These are phyloP conservation scores for Beauveria bassiana DNA, from an alignment of 2,329 filamentous ascomycete species.

Conservation along the genomic window DNA sequence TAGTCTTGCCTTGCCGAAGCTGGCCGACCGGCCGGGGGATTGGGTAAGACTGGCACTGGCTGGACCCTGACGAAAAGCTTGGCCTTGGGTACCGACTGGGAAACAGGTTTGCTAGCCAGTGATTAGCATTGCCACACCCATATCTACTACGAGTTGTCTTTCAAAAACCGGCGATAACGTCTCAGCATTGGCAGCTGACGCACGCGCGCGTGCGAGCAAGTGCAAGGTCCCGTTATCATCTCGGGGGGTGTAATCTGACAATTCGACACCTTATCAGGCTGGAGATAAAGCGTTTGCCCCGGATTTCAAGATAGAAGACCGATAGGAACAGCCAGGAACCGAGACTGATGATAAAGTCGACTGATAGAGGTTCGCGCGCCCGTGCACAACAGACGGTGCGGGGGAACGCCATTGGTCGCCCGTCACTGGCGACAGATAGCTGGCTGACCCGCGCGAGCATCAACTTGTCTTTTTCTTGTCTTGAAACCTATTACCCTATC, in stretches of 20 bases:
- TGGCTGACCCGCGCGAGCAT: constrained; percentile 21
- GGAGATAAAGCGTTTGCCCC: background rate
- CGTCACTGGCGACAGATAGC: constrained; percentile 48
- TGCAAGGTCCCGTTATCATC: background rate
- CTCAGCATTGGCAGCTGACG: background rate
- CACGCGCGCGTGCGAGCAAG: too few relatives aligned
- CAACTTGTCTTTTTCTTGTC: background rate
- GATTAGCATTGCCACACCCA: constrained; percentile 8
- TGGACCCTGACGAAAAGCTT: constrained; percentile 3
- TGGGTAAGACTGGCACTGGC: background rate
- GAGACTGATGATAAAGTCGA: background rate
- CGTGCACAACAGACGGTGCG: background rate
- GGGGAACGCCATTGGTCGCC: constrained; percentile 26
- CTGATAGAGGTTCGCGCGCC: background rate
- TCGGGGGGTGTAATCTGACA: background rate
- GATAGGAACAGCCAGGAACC: background rate
- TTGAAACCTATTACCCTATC: constrained; percentile 4
- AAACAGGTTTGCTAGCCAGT: background rate
- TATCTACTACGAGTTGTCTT: background rate
- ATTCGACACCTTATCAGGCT: background rate
- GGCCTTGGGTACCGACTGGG: background rate
- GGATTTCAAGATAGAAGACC: background rate
- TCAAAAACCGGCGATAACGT: background rate
- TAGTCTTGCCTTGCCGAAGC: background rate
- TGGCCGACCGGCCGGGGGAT: background rate